Conservation (phyloP, 768 basidiomycete genomes). For the Cystobasidium onofrii region DNA sequence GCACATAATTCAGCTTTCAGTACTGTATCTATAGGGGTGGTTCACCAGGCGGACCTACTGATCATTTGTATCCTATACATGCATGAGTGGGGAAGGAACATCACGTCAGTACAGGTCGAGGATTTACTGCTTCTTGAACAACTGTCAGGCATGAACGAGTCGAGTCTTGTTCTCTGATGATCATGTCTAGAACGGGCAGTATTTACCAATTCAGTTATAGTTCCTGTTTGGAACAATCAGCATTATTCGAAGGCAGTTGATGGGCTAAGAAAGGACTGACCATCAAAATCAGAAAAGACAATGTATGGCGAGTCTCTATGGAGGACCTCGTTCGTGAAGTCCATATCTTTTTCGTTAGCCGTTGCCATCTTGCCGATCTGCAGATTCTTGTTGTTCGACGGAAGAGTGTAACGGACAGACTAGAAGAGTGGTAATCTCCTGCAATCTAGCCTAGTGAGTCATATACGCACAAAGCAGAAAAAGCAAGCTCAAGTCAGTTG, state of each 20-base stretch:
- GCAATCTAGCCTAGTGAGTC: too few relatives aligned
- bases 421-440: too few relatives aligned
- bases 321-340: not conserved
- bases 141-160: too few relatives aligned
- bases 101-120: too few relatives aligned
- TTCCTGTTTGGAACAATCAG: slow-evolving; percentile 20
- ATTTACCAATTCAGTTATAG: slow-evolving; percentile 28
- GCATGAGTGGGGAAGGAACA: too few relatives aligned
- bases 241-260: too few relatives aligned
- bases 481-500: too few relatives aligned
- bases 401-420: too few relatives aligned
- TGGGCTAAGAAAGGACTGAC: not conserved
- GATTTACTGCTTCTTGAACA: too few relatives aligned
- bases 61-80: slow-evolving; percentile 17
- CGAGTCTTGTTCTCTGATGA: too few relatives aligned
- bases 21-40: not conserved
- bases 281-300: slow-evolving; percentile 37
- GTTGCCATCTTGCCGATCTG: not conserved
- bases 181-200: not conserved
- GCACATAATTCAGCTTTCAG: not conserved
- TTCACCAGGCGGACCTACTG: not conserved
- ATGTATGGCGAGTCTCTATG: slow-evolving; percentile 31
- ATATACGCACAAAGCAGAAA: too few relatives aligned
- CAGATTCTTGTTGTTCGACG: not conserved
- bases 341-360: not conserved